Percentiles rank a stretch among this genome's conserved stretches.
Evolutionary conservation across 768 basidiomycete genomes (phyloP).

Genomic region (Boletellus sp.): DNA sequence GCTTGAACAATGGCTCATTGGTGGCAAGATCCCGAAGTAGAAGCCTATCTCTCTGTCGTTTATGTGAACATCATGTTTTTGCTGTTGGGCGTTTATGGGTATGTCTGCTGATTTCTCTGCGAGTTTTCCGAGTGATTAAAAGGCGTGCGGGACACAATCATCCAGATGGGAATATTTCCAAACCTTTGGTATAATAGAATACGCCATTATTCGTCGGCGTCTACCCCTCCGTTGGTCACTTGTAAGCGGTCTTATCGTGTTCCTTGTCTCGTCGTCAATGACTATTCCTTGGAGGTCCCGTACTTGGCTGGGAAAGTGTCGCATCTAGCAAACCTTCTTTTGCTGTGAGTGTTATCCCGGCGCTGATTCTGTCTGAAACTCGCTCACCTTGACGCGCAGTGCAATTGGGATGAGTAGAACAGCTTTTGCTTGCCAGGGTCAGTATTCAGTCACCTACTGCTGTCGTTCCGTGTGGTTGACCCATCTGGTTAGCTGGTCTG

Average conservation of each 20-base stretch:
- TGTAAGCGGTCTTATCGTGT: constrained; percentile 12
- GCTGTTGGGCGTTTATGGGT: constrained; percentile 20
- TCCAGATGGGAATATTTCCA: constrained; percentile 26
- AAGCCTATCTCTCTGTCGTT: not conserved
- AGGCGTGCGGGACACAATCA: too few species aligned
- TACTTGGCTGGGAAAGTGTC: constrained; percentile 8
- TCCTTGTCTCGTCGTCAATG: not conserved
- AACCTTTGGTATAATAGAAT: constrained; percentile 19
- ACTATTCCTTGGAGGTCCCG: constrained; percentile 6
- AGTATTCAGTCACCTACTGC: not conserved
- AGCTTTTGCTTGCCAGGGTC: constrained; percentile 6
- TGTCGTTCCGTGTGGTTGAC: not conserved
- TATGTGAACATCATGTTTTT: constrained; percentile 7
- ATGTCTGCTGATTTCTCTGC: not conserved
- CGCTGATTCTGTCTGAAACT: too few species aligned
- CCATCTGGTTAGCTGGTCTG: not conserved
- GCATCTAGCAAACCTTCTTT: constrained; percentile 2
- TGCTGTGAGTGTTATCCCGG: not conserved
- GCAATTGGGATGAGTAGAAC: not conserved
- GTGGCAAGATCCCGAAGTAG: constrained; percentile 15
- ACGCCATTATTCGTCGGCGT: constrained; percentile 15
- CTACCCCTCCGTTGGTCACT: constrained; percentile 25
- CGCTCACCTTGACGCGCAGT: constrained; percentile 1
- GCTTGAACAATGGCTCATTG: constrained; percentile 12
- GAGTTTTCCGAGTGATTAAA: too few species aligned